Conservation (phyloP, 805 yeast genomes). For the Cyberlindnera japonica region DNA sequence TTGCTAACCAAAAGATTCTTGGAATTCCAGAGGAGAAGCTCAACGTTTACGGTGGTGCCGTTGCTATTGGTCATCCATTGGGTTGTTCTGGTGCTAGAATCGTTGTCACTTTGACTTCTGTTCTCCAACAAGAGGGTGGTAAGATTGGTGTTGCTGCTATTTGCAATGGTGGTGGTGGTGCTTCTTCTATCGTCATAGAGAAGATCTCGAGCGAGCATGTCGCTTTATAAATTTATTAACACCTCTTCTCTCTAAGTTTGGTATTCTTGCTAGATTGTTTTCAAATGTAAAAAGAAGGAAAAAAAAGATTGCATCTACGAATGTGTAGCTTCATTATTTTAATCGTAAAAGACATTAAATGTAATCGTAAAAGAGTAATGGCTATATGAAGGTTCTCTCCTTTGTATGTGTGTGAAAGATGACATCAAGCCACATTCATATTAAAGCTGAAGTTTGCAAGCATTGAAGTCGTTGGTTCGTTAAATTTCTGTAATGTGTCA, state of each 20-base stretch:
- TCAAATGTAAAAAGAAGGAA: too few relatives aligned
- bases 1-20: constrained; percentile 78
- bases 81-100: constrained; percentile 97
- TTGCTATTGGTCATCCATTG: constrained; percentile 91
- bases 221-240: constrained; percentile 22
- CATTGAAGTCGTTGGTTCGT: constrained; percentile 11
- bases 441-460: constrained; percentile 20
- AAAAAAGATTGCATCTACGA: too few relatives aligned
- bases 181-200: constrained; percentile 87
- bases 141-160: constrained; percentile 92
- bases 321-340: too few relatives aligned
- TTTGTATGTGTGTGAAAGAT: too few relatives aligned
- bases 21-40: constrained; percentile 62
- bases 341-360: too few relatives aligned
- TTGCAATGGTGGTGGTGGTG: constrained; percentile 99
- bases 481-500: not conserved
- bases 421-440: constrained; percentile 13
- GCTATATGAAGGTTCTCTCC: too few relatives aligned
- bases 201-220: constrained; percentile 37
- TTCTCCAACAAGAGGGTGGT: constrained; percentile 79
- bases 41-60: constrained; percentile 94
- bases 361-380: too few relatives aligned
- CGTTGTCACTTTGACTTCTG: constrained; percentile 78
- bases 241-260: too few relatives aligned
- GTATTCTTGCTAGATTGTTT: too few relatives aligned